Conservation (phyloP, 2,329 filamentous ascomycete genomes). For the Capronia coronata region DNA sequence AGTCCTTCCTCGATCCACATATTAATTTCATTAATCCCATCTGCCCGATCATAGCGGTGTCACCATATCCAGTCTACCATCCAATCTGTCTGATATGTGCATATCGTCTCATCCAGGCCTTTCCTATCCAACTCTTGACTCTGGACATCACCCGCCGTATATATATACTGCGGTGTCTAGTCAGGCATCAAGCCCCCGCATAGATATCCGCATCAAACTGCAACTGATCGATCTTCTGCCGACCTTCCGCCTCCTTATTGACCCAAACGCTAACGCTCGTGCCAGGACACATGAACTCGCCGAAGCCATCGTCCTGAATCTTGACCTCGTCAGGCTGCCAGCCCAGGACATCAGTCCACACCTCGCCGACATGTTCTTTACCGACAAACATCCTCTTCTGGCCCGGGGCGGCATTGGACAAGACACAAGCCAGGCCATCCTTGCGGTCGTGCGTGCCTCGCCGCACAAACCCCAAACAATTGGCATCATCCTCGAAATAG, state of each 20-base stretch:
- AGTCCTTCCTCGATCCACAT: no score
- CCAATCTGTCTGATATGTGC: no score
- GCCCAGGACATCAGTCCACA: conserved; percentile 53
- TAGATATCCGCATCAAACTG: background rate
- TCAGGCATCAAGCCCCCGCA: background rate
- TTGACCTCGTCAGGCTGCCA: conserved; percentile 48
- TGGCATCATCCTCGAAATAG: conserved; percentile 50
- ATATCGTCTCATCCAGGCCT: no score
- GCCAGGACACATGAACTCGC: conserved; percentile 45
- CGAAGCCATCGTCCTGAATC: conserved; percentile 52
- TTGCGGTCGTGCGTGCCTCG: conserved; percentile 42
- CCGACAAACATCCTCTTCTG: conserved; percentile 54
- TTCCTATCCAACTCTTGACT: no score
- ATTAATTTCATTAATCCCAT: no score
- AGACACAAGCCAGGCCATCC: conserved; percentile 45
- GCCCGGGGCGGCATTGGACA: conserved; percentile 44
- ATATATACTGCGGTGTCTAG: no score
- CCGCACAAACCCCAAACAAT: conserved; percentile 54
- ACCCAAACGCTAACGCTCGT: conserved; percentile 53
- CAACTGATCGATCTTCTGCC: conserved; percentile 35
- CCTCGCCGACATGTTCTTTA: conserved; percentile 48
- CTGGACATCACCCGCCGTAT: no score
- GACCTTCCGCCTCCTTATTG: conserved; percentile 45
- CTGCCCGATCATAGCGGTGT: no score
- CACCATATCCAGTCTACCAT: no score